These are phyloP conservation scores for Colletotrichum sp. DNA, from an alignment of 2,329 filamentous ascomycete genomes.

Conservation along the genomic window DNA sequence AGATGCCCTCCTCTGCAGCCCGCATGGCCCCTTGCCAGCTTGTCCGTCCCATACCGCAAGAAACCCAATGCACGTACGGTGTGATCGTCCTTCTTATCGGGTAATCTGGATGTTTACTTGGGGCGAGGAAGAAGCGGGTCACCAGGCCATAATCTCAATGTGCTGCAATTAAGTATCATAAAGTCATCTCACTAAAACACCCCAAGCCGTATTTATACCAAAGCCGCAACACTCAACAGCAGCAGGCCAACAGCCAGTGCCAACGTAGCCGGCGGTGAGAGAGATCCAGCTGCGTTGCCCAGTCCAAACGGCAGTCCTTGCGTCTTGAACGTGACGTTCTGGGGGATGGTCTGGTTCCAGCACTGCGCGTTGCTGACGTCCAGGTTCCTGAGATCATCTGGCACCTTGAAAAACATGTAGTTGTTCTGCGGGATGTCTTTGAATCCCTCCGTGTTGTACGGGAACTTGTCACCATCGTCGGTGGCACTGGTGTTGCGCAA, in stretches of 20 bases:
- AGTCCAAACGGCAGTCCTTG: conserved; percentile 61
- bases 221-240: conserved; percentile 22
- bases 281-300: conserved; percentile 34
- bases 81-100: background rate
- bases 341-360: conserved; percentile 64
- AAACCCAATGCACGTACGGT: background rate
- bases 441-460: conserved; percentile 77
- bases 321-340: conserved; percentile 74
- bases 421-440: conserved; percentile 65
- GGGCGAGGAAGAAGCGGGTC: background rate
- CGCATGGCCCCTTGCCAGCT: background rate
- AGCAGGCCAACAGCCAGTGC: conserved; percentile 23
- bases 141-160: background rate
- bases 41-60: background rate
- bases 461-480: conserved; percentile 69
- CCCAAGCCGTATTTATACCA: conserved; percentile 21
- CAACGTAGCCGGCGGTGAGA: conserved; percentile 23
- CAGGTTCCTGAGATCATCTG: conserved; percentile 69
- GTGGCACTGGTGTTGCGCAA: conserved; percentile 76
- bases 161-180: background rate
- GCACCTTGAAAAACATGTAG: conserved; percentile 81
- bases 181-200: background rate
- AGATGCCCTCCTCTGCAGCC: background rate
- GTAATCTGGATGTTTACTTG: background rate
- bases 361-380: conserved; percentile 74